phyloP scores from a whole-genome alignment of 768 basidiomycete genomes.

The Suillus subaureus region DNA sequence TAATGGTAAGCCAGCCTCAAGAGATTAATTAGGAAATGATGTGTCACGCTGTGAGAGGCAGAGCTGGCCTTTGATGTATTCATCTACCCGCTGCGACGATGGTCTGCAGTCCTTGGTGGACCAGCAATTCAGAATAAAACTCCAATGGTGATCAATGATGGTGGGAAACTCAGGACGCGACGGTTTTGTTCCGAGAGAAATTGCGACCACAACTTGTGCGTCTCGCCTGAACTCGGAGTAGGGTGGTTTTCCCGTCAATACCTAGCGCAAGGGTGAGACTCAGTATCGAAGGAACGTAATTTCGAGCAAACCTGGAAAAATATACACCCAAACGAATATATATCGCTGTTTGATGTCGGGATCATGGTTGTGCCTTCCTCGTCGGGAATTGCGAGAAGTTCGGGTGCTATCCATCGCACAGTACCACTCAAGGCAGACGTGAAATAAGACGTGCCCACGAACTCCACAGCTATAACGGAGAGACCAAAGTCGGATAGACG shows the following conservation, averaged over 20 bases:
- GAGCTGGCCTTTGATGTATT: conserved; percentile 24
- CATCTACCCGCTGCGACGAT: conserved; percentile 24
- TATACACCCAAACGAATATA: conserved; percentile 42
- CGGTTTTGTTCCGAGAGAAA: conserved; percentile 10
- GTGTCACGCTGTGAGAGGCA: neutral
- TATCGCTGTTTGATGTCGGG: conserved; percentile 37
- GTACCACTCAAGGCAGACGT: conserved; percentile 6
- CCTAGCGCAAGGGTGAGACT: neutral
- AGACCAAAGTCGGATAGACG: conserved; percentile 50
- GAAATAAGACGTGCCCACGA: conserved; percentile 15
- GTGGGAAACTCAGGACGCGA: neutral
- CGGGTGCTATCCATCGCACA: conserved; percentile 8
- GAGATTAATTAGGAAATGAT: too few species aligned
- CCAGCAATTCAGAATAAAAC: conserved; percentile 15
- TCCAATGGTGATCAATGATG: conserved; percentile 10
- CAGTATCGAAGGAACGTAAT: neutral
- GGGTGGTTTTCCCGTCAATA: conserved; percentile 8
- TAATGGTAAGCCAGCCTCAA: neutral
- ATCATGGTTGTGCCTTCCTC: neutral
- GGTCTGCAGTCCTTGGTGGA: conserved; percentile 19
- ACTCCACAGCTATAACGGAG: conserved; percentile 16
- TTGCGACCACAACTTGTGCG: conserved; percentile 13
- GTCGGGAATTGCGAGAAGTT: conserved; percentile 39
- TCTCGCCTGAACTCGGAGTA: conserved; percentile 14
- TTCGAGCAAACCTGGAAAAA: conserved; percentile 12